phyloP scores from a whole-genome alignment of 2,329 filamentous ascomycete genomes.

The Colletotrichum navitas region DNA sequence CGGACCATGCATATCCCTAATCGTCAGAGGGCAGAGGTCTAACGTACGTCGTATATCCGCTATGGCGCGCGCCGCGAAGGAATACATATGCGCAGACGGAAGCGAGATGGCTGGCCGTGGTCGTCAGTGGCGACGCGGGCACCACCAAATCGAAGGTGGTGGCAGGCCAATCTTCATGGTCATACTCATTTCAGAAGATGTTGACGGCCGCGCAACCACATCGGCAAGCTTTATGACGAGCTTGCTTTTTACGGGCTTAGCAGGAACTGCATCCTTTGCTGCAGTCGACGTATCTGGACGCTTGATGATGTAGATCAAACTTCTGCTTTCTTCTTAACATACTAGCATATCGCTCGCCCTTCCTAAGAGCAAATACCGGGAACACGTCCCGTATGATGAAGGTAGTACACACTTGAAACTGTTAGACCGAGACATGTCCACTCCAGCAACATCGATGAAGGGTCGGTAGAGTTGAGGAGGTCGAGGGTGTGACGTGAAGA shows the following conservation, averaged over 20 bases:
- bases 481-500: not conserved
- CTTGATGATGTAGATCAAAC: not conserved
- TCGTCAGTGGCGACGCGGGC: not conserved
- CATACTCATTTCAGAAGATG: not conserved
- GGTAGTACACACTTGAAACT: not conserved
- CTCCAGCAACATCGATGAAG: not conserved
- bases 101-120: not conserved
- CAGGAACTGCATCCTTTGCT: not conserved
- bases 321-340: not conserved
- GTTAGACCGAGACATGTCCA: not conserved
- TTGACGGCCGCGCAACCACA: not conserved
- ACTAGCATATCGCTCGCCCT: not conserved
- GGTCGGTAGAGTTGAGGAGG: not conserved
- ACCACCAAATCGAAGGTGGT: not conserved
- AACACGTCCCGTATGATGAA: not conserved
- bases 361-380: not conserved
- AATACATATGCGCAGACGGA: not conserved
- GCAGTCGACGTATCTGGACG: not conserved
- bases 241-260: not conserved
- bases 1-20: not conserved
- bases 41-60: not conserved
- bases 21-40: not conserved
- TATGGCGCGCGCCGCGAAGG: not conserved
- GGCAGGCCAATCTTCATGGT: not conserved
- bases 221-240: not conserved